Evolutionary conservation across 169 alveolate genomes (phyloP).

Genomic region (Plasmodium sp.): DNA sequence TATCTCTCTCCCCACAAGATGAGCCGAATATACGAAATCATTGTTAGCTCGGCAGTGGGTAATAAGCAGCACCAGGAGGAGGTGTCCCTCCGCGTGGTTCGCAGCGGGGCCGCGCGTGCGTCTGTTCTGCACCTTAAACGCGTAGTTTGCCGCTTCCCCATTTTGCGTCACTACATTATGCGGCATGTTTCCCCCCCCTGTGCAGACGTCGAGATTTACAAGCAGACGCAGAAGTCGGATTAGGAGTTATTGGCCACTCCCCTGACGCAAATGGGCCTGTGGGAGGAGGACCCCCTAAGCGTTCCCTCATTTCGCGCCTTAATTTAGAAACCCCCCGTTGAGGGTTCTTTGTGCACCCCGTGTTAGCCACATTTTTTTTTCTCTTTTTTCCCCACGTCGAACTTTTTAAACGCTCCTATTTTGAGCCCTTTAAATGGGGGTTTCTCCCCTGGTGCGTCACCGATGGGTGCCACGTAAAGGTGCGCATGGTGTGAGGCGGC

Average conservation of each 20-base stretch:
- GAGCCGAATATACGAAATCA: slow-evolving; percentile 30
- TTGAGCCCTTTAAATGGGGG: background rate
- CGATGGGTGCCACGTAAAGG: background rate
- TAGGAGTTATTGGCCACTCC: too few relatives aligned
- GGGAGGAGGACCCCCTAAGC: background rate
- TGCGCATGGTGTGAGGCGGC: background rate
- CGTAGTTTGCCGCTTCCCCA: background rate
- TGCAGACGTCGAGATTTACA: slow-evolving; percentile 64
- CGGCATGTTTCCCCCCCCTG: background rate
- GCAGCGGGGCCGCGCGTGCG: background rate
- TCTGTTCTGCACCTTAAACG: background rate
- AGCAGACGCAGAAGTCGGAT: slow-evolving; percentile 44
- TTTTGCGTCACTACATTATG: background rate
- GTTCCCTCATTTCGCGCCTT: background rate
- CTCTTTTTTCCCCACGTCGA: background rate
- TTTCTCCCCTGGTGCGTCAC: background rate
- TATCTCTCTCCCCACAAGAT: slow-evolving; percentile 29
- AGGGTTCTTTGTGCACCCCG: background rate
- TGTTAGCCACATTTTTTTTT: background rate
- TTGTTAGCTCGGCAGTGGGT: slow-evolving; percentile 62
- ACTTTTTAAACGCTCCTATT: background rate
- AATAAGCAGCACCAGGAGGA: background rate
- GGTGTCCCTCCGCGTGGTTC: too few relatives aligned
- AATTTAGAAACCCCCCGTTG: background rate
- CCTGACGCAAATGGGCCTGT: too few relatives aligned